A percentile compares a stretch with the other conserved stretches of the same genome.
Conservation (phyloP, 176 grass and related monocot species). For the Avena insularis region DNA sequence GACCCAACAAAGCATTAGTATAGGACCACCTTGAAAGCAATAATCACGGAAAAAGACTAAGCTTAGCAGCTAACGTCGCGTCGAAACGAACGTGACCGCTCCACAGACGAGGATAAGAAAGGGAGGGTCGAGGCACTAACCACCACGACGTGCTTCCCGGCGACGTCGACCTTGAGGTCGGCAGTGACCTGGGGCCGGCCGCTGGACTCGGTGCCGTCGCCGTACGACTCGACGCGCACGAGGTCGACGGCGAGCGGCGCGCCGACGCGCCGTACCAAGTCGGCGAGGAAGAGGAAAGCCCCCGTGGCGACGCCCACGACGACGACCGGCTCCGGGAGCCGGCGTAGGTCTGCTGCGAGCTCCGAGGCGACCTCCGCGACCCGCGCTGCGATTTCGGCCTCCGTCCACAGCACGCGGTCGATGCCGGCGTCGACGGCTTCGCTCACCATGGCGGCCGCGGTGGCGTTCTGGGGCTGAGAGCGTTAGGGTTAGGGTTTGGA, state of each 20-base stretch:
- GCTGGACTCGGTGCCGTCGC: slow-evolving; percentile 74
- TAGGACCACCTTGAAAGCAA: slow-evolving; percentile 3
- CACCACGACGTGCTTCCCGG: slow-evolving; percentile 83
- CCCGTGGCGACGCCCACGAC: slow-evolving; percentile 82
- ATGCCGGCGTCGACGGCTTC: slow-evolving; percentile 55
- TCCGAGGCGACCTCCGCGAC: slow-evolving; percentile 63
- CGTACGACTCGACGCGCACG: slow-evolving; percentile 90
- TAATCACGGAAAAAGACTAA: slow-evolving; percentile 2
- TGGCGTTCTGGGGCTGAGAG: neutral
- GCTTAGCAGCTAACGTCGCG: neutral
- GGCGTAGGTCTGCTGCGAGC: slow-evolving; percentile 65
- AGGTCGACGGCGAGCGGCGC: slow-evolving; percentile 67
- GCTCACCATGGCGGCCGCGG: slow-evolving; percentile 42
- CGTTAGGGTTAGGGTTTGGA: slow-evolving; percentile 39
- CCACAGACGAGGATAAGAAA: neutral
- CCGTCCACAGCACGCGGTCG: slow-evolving; percentile 79
- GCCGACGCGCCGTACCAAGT: slow-evolving; percentile 75
- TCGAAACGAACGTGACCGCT: neutral
- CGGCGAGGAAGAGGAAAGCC: slow-evolving; percentile 83
- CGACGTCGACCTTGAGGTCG: slow-evolving; percentile 84
- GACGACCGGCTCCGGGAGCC: slow-evolving; percentile 58
- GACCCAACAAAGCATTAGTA: too few relatives aligned
- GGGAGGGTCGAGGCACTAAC: slow-evolving; percentile 27
- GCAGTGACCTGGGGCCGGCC: slow-evolving; percentile 65
- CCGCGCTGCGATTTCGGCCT: slow-evolving; percentile 60